Conservation (phyloP, 106 monocot species). For the Dendrobium officinale region DNA sequence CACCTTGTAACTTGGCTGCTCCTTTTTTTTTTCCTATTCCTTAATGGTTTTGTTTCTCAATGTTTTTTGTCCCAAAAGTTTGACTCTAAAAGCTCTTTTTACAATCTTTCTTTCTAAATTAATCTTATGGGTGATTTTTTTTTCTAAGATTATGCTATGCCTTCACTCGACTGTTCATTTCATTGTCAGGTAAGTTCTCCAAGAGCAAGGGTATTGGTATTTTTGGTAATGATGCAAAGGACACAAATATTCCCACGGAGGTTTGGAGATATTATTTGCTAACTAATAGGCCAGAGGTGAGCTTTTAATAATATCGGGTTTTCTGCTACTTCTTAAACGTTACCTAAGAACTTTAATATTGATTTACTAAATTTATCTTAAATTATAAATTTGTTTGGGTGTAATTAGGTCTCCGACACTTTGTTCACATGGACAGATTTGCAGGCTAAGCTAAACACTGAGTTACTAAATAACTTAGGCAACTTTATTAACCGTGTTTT, state of each 20-base stretch:
- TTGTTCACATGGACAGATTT: slow-evolving; percentile 94
- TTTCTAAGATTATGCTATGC: background rate
- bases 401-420: slow-evolving; percentile 84
- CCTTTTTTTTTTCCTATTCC: background rate
- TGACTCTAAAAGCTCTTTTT: background rate
- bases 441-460: slow-evolving; percentile 90
- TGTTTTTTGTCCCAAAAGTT: background rate
- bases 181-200: slow-evolving; percentile 78
- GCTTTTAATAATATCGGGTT: slow-evolving; percentile 9
- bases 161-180: background rate
- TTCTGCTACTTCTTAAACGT: background rate
- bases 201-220: slow-evolving; percentile 95
- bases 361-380: background rate
- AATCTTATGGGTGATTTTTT: background rate
- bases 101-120: background rate
- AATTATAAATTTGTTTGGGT: slow-evolving; percentile 6
- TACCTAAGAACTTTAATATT: background rate
- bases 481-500: slow-evolving; percentile 91
- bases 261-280: slow-evolving; percentile 98
- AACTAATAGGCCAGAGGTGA: slow-evolving; percentile 88
- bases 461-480: slow-evolving; percentile 81
- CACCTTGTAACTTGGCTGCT: background rate
- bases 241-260: slow-evolving; percentile 82
- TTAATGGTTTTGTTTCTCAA: background rate
- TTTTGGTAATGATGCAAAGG: slow-evolving; percentile 96